Conservation (phyloP, 140 eudicot genomes). For the Senecio squalidus region DNA sequence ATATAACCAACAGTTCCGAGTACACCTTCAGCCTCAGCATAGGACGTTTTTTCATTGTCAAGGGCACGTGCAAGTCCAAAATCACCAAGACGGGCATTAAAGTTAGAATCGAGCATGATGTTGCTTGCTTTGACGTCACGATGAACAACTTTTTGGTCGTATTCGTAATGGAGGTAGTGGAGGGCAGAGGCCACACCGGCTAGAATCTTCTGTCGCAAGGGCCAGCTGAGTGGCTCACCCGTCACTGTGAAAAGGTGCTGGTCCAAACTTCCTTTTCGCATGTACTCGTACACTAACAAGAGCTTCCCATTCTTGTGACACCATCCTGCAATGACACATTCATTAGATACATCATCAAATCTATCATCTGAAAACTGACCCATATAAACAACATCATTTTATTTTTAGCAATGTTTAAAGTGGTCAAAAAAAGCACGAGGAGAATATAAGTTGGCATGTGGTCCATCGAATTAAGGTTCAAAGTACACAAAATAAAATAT, state of each 20-base stretch:
- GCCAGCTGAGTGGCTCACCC: conserved; percentile 57
- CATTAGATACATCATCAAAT: background rate
- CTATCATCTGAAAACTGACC: too few relatives aligned
- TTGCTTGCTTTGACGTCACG: conserved; percentile 91
- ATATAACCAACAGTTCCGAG: conserved; percentile 75
- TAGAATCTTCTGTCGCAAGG: conserved; percentile 50
- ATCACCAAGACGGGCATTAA: conserved; percentile 85
- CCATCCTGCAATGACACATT: conserved; percentile 45
- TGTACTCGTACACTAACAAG: conserved; percentile 50
- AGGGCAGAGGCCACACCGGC: conserved; percentile 81
- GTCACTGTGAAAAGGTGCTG: conserved; percentile 51
- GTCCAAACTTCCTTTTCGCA: conserved; percentile 70
- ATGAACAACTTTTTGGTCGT: conserved; percentile 74
- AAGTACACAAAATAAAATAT: background rate
- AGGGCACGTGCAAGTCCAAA: conserved; percentile 87
- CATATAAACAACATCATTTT: too few relatives aligned
- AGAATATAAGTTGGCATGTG: conserved; percentile 11
- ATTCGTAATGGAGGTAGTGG: conserved; percentile 89
- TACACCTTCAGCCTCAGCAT: conserved; percentile 77
- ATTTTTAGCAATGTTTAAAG: too few relatives aligned
- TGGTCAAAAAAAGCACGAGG: background rate
- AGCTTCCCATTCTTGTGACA: conserved; percentile 61
- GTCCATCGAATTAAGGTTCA: conserved; percentile 14
- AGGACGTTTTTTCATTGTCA: conserved; percentile 71
- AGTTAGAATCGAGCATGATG: conserved; percentile 79